Evolutionary conservation across 768 basidiomycete species (phyloP).

Genomic region (Termitomyces sp.): DNA sequence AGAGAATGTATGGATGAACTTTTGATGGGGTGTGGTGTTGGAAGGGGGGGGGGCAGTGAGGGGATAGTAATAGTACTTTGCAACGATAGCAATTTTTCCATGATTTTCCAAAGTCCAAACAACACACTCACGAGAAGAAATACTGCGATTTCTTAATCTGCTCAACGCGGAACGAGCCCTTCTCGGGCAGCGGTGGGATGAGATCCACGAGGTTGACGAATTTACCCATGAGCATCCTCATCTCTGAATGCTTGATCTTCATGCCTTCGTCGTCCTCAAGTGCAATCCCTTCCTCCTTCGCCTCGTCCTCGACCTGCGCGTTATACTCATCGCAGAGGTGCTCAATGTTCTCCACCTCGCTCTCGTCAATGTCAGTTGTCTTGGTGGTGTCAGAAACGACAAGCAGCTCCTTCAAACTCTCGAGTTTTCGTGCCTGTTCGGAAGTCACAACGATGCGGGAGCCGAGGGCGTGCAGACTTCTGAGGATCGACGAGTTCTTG

Average conservation of each 20-base stretch:
- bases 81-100: background rate
- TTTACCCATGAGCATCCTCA: constrained; percentile 36
- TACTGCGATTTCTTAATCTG: constrained; percentile 78
- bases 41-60: no score
- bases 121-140: constrained; percentile 76
- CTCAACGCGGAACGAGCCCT: constrained; percentile 82
- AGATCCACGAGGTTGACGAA: constrained; percentile 73
- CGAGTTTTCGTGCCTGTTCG: constrained; percentile 30
- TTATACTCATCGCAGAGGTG: constrained; percentile 7
- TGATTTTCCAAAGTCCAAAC: background rate
- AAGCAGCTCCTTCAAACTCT: constrained; percentile 26
- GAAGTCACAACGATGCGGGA: constrained; percentile 34
- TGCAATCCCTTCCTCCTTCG: constrained; percentile 15
- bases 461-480: constrained; percentile 38
- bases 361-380: constrained; percentile 26
- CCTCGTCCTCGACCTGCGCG: constrained; percentile 16
- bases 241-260: constrained; percentile 19
- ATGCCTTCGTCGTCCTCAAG: constrained; percentile 16
- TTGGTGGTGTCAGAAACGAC: constrained; percentile 29
- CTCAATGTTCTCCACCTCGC: constrained; percentile 11
- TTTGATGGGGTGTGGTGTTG: background rate
- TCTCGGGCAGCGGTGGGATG: constrained; percentile 76
- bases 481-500: constrained; percentile 27
- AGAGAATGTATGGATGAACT: background rate
- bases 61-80: background rate